Evolutionary conservation across 2,329 filamentous ascomycete genomes (phyloP), one percentile per base, ranked within the genome.

Genomic region (Diaporthe vexans): DNA sequence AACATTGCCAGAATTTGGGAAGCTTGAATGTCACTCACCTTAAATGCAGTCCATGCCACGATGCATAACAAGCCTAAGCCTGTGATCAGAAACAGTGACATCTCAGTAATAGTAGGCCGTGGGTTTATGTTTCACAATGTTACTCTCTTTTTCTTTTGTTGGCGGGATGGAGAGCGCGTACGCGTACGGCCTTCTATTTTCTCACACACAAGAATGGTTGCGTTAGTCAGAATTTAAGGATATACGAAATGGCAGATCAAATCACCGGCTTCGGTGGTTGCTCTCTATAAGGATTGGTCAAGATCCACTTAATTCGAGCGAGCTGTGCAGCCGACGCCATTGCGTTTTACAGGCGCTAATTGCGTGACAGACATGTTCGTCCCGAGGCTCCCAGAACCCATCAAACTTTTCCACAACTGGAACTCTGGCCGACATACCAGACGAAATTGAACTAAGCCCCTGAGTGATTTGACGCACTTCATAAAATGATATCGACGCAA

Each of bases 301-400:
- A 48, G 54, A 6, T 71, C 51, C 68, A 56, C 59, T 58, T 71
- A 37, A 71, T 33, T 71, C 54, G 21, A 43, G 68, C 19, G 9
- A 58, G 19, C 21, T 21, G 29, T 26, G 54, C 37, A 48, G 29
- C 21, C 68, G 35, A 13, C 26, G 51, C 63, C 48, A 70, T 70
- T 70, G 54, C 54, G 68, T 71, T 48, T 71, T 35, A 24, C 52
- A 13, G 29, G 54, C 37, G 51, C 54, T 58, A 24, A 46, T 71
- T 71, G 24, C 40, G 68, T 70, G 67, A 57, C 19, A 57, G 35
- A 43, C 67, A 1, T 17, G 19, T 19, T 70, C 35, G 29, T 33
- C 29, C 29, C 29, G 29, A 33, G 29, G 29, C 37, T 46, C 40
- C 24, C 13, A 10, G 21, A 40, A 48, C n/a, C 40, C 68, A 58